A percentile compares a stretch with the other conserved stretches of the same genome.
Evolutionary conservation across 768 basidiomycete species (phyloP).

Genomic region (Termitomyces sp.): DNA sequence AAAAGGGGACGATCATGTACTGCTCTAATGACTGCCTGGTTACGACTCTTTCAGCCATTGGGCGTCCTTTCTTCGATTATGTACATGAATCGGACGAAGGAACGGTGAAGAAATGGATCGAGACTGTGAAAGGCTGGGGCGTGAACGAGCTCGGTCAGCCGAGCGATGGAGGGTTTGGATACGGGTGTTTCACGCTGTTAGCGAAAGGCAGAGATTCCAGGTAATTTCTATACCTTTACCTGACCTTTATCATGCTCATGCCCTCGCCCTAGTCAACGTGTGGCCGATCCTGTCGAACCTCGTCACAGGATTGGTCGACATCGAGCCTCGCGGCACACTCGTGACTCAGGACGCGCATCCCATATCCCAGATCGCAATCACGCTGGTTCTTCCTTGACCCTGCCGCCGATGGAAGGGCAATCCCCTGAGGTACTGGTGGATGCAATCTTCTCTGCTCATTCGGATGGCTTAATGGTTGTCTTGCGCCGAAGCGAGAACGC

Average conservation of each 20-base stretch:
- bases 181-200: slow-evolving; percentile 64
- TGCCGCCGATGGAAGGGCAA: slow-evolving; percentile 20
- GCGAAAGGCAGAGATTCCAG: slow-evolving; percentile 62
- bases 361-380: slow-evolving; percentile 15
- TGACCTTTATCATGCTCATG: slow-evolving; percentile 6
- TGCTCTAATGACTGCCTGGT: slow-evolving; percentile 74
- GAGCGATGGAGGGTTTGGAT: slow-evolving; percentile 83
- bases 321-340: slow-evolving; percentile 15
- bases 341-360: slow-evolving; percentile 16
- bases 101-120: slow-evolving; percentile 71
- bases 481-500: slow-evolving; percentile 42
- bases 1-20: slow-evolving; percentile 63
- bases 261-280: slow-evolving; percentile 24
- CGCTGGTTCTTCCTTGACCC: slow-evolving; percentile 7
- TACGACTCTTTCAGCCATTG: slow-evolving; percentile 55
- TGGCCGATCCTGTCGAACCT: slow-evolving; percentile 30
- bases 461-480: slow-evolving; percentile 82
- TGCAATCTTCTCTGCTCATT: slow-evolving; percentile 83
- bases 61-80: slow-evolving; percentile 75
- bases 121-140: slow-evolving; percentile 78
- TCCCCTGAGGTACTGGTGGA: slow-evolving; percentile 59
- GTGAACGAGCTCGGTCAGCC: slow-evolving; percentile 84
- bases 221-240: slow-evolving; percentile 28
- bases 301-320: slow-evolving; percentile 14
- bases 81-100: slow-evolving; percentile 62